Conservation (phyloP, 73 alveolate species). For the Tetrahymena malaccensis region DNA sequence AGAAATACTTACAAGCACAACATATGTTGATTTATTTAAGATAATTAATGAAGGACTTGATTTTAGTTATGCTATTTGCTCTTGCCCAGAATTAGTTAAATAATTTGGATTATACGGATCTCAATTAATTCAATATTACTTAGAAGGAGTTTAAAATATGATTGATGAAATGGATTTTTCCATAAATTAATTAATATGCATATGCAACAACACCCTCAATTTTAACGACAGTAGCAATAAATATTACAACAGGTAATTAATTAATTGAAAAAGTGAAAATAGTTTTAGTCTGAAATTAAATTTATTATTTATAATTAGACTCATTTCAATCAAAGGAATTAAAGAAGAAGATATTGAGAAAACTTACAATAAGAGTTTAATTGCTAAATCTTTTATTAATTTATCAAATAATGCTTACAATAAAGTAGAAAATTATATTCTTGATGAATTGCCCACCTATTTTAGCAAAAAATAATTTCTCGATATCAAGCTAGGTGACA, state of each 20-base stretch:
- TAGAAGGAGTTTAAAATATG: background rate
- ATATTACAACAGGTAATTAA: background rate
- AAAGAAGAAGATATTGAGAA: background rate
- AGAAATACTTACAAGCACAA: background rate
- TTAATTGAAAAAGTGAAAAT: background rate
- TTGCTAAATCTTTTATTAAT: background rate
- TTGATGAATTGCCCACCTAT: background rate
- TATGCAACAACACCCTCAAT: background rate
- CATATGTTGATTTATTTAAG: conserved; percentile 30
- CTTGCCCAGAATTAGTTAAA: background rate
- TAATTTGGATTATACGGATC: background rate
- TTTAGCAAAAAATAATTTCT: background rate
- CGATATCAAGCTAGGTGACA: background rate
- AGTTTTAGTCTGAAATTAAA: background rate
- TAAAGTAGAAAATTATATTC: background rate
- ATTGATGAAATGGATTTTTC: background rate
- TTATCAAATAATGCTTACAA: background rate
- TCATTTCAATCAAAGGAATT: background rate
- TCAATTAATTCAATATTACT: background rate
- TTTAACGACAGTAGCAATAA: background rate
- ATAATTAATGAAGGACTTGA: conserved; percentile 34
- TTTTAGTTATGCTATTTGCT: background rate
- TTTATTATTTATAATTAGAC: background rate
- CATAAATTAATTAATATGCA: background rate
- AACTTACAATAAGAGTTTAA: background rate